Conservation (phyloP, 2,329 filamentous ascomycete species). For the Capronia coronata region DNA sequence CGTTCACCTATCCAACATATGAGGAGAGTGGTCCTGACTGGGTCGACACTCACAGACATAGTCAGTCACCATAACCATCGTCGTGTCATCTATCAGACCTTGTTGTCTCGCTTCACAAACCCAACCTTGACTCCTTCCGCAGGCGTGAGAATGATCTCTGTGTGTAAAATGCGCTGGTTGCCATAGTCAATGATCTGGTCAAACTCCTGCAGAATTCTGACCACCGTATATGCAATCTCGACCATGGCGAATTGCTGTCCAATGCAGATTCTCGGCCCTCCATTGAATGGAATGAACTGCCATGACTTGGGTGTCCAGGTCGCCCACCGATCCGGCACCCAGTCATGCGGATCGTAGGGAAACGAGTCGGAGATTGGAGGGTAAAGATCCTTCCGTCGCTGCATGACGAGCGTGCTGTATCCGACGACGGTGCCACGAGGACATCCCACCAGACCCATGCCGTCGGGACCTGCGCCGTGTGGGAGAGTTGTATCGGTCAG, state of each 20-base stretch:
- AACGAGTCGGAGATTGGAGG: conserved; percentile 35
- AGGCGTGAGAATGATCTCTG: conserved; percentile 27
- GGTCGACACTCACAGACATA: too few species aligned
- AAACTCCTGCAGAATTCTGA: conserved; percentile 40
- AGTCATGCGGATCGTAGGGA: conserved; percentile 39
- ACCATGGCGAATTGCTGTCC: conserved; percentile 55
- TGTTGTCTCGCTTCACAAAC: conserved; percentile 20
- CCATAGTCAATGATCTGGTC: conserved; percentile 33
- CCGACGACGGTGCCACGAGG: conserved; percentile 44
- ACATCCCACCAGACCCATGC: conserved; percentile 41
- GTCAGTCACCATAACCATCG: not conserved
- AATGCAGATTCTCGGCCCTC: conserved; percentile 50
- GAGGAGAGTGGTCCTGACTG: too few species aligned
- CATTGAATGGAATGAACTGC: conserved; percentile 52
- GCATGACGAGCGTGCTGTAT: conserved; percentile 50
- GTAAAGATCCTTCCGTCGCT: conserved; percentile 47
- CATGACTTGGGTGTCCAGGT: conserved; percentile 49
- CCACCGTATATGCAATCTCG: conserved; percentile 50
- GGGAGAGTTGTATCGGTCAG: conserved; percentile 70
- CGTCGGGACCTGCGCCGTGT: conserved; percentile 50
- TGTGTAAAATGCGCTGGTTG: conserved; percentile 19
- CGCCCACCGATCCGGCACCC: conserved; percentile 47
- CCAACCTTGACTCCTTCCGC: conserved; percentile 28
- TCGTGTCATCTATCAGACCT: not conserved
- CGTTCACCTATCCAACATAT: too few species aligned